Percentiles rank a stretch among this genome's conserved stretches.
Conservation (phyloP, 345 rosid species). For the Linum lewisii region DNA sequence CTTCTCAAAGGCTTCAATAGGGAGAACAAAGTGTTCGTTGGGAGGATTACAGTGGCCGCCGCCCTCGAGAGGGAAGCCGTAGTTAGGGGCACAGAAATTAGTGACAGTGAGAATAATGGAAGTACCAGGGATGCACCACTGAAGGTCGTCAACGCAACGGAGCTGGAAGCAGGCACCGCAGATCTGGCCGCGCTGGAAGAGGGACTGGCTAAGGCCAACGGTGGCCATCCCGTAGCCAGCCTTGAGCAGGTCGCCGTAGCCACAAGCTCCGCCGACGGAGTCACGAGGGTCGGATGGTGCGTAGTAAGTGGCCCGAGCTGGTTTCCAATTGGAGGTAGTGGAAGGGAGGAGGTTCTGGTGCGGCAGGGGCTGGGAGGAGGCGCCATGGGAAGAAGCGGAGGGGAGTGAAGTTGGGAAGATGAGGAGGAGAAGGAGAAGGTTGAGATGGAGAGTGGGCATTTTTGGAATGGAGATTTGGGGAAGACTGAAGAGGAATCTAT, state of each 20-base stretch:
- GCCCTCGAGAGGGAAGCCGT: constrained; percentile 66
- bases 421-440: constrained; percentile 24
- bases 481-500: background rate
- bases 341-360: constrained; percentile 25
- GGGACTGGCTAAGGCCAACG: constrained; percentile 64
- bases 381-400: constrained; percentile 5
- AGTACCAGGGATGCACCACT: constrained; percentile 94
- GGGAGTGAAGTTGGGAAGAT: constrained; percentile 14
- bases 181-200: constrained; percentile 88
- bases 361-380: constrained; percentile 12
- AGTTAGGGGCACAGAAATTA: constrained; percentile 93
- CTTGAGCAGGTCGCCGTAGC: constrained; percentile 73
- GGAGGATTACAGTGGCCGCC: constrained; percentile 97
- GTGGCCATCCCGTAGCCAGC: constrained; percentile 94
- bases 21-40: constrained; percentile 85
- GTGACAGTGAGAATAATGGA: constrained; percentile 75
- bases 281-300: constrained; percentile 88
- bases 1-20: constrained; percentile 92
- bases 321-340: constrained; percentile 53
- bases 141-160: constrained; percentile 75
- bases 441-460: background rate
- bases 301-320: constrained; percentile 92
- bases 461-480: background rate
- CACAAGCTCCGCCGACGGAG: constrained; percentile 87
- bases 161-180: constrained; percentile 95